Percentiles rank a stretch among this genome's conserved stretches.
These are phyloP conservation scores for Sanghuangporus sanghuang DNA, from an alignment of 1,284 basidiomycete genomes.

Conservation along the genomic window DNA sequence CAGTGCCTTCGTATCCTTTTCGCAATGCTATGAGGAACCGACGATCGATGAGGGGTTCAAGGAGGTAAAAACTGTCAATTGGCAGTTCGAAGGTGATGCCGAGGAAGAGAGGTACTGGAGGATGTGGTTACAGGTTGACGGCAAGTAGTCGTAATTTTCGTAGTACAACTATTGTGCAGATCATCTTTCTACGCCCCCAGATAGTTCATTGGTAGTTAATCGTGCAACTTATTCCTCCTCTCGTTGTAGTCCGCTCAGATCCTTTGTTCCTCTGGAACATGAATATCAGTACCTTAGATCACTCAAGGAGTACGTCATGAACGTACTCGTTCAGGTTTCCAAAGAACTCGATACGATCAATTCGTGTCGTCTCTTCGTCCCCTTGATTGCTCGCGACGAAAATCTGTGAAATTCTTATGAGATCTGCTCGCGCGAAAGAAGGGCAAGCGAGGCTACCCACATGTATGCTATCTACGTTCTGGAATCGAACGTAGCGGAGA, in stretches of 20 bases:
- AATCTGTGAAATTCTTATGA: constrained; percentile 40
- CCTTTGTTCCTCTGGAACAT: constrained; percentile 44
- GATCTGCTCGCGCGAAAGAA: background rate
- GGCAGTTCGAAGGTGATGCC: constrained; percentile 71
- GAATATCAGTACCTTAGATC: constrained; percentile 10
- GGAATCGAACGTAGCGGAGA: constrained; percentile 75
- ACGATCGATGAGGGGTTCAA: constrained; percentile 63
- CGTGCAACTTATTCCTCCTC: constrained; percentile 28
- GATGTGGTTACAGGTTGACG: constrained; percentile 49
- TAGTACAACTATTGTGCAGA: background rate
- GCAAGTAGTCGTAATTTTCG: constrained; percentile 5
- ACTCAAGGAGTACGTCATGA: background rate
- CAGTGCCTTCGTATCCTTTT: constrained; percentile 57
- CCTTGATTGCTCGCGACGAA: constrained; percentile 77
- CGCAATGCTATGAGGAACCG: constrained; percentile 64
- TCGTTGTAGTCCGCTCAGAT: constrained; percentile 47
- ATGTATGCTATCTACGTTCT: constrained; percentile 68
- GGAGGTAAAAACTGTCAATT: constrained; percentile 73
- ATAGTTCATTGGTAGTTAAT: background rate
- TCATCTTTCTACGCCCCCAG: background rate
- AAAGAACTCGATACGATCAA: constrained; percentile 72
- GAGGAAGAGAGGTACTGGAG: constrained; percentile 70
- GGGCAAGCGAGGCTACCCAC: constrained; percentile 36
- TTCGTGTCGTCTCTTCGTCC: constrained; percentile 67
- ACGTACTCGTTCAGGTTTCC: constrained; percentile 61